Percentiles rank a stretch among this genome's conserved stretches.
Evolutionary conservation across 345 rosid species (phyloP).

Genomic region (Sonneratia alba): DNA sequence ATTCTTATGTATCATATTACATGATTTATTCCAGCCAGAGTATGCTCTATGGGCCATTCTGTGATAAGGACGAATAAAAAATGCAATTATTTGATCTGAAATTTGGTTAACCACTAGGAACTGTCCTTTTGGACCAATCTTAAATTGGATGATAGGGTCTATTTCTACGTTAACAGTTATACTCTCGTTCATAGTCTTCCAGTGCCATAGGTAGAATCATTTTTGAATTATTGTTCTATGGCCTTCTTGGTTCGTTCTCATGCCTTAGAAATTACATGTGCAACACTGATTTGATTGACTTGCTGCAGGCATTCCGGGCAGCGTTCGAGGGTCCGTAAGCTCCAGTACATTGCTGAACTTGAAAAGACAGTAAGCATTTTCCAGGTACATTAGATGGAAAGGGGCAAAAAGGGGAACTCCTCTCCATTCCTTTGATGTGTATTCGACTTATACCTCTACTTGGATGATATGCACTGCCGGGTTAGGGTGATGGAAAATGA

Average conservation of each 20-base stretch:
- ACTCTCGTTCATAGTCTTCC: background rate
- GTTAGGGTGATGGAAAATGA: background rate
- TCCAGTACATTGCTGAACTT: constrained; percentile 73
- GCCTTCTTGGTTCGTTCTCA: background rate
- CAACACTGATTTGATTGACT: constrained; percentile 4
- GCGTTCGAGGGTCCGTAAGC: constrained; percentile 81
- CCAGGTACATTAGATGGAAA: constrained; percentile 34
- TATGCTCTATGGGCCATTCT: background rate
- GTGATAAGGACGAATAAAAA: background rate
- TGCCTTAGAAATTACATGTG: background rate
- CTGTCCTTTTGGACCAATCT: background rate
- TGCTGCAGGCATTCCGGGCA: constrained; percentile 57
- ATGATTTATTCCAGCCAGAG: background rate
- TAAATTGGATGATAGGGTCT: background rate
- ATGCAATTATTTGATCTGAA: background rate
- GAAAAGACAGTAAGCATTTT: constrained; percentile 53
- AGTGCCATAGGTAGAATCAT: background rate
- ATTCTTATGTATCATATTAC: background rate
- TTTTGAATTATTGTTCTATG: background rate
- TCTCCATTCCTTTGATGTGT: background rate
- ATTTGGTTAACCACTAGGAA: background rate
- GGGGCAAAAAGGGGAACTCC: background rate
- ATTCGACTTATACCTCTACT: background rate
- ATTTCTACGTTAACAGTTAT: background rate
- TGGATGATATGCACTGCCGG: no score